Evolutionary conservation across 1,284 basidiomycete species (phyloP), one percentile per base, ranked within the genome.

Genomic region (Cutaneotrichosporon sp.): DNA sequence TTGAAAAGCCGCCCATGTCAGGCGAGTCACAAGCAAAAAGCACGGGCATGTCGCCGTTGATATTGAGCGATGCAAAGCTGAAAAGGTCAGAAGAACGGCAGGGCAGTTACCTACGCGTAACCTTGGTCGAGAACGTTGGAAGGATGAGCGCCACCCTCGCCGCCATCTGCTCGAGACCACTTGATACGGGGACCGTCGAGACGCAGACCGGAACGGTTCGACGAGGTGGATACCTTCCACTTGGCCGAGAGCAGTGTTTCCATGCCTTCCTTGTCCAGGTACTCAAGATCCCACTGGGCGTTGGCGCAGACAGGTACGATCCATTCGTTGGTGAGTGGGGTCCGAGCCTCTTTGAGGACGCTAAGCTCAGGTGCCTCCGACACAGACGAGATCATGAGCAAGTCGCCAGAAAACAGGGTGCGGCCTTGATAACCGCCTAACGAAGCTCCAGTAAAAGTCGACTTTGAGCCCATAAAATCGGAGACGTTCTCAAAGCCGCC

Each of bases 41-140:
- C 3, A 87, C 83, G 0, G 85, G 84, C 0, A 83, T 84, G 62
- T 87, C 84, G 2, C 85, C 85, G 60, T 86, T 87, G 59, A 85
- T 59, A 56, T 76, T 76, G 49, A 87, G 67, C 2, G 80, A 78
- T 4, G 83, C 83, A 21, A n/a, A n/a, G n/a, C n/a, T n/a, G n/a
- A n/a, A n/a, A n/a, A n/a, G n/a, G n/a, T n/a, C n/a, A n/a, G n/a
- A n/a, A n/a, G n/a, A n/a, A n/a, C n/a, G n/a, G n/a, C n/a, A n/a
- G n/a, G n/a, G n/a, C 83, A n/a, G n/a, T n/a, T n/a, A n/a, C 83
- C 20, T 77, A 72, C 0, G 80, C 79, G 63, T 86, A 87, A 2
- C 81, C 83, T 54, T 84, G 83, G 58, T 86, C 84, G n/a, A 85
- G 77, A 44, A 86, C 82, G 61, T 87, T 87, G 36, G 80, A 81